Evolutionary conservation across 2,329 filamentous ascomycete genomes (phyloP), one percentile per base, ranked within the genome.

Genomic region (Claviceps sorghi): DNA sequence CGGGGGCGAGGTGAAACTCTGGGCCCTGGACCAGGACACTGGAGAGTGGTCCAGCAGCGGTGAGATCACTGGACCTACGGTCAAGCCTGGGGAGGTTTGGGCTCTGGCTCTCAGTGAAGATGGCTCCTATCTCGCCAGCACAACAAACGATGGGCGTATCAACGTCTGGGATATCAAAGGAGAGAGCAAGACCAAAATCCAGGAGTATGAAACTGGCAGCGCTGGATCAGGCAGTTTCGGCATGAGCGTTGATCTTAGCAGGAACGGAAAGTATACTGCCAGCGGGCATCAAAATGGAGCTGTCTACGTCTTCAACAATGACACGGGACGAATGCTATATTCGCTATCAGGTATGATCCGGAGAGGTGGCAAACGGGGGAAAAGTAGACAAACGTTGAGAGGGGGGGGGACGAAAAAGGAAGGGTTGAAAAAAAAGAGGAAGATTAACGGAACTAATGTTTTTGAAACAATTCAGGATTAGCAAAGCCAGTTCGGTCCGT

Each of bases 241-340:
- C 40, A 80, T 93, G 70, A 86, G 85, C 61, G 82, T 98, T 55
- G 90, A 93, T 65, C 69, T 97, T 65, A 83, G 79, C 59, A 68
- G 72, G 21, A 86, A 98, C 66, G 91, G 90, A 51, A 83, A 80
- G 56, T 85, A 88, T 66, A 94, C 90, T 32, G 91, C 90, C 4
- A 94, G 86, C 50, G 93, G 93, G 0, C 91, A 98, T 68, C 86
- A 95, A 65, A 95, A 86, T 61, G 93, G 93, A 17, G 83, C 82
- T 13, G 79, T 97, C 56, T 96, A 96, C 69, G 82, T 98, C 56
- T 98, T 97, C 75, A 90, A 89, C 72, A 97, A 95, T 62, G 84
- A 89, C 59, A 88, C 86, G 0, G 87, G 88, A 3, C 80, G 88
- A 51, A 80, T 98, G 60, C 75, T 87, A 13, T 91, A 95, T 67